phyloP scores from a whole-genome alignment of 225 moss, liverwort and hornwort genomes.

The Rhytidiadelphus loreus region DNA sequence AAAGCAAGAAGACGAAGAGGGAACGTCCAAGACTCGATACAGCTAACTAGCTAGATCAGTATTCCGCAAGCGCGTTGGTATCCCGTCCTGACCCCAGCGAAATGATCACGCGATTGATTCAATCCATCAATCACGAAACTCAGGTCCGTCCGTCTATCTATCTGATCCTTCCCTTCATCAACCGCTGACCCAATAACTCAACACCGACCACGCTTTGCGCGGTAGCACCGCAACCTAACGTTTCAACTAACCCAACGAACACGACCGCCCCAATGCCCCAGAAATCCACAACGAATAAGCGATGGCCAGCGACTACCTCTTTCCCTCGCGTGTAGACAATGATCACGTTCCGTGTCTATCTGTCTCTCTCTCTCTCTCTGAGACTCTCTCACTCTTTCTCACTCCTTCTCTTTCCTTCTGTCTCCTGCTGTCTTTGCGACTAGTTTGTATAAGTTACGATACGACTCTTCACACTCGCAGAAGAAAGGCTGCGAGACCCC shows the following conservation, averaged over 20 bases:
- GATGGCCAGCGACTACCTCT: not conserved
- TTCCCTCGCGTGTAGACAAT: not conserved
- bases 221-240: not conserved
- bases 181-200: not conserved
- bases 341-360: not conserved
- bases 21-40: not conserved
- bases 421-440: not conserved
- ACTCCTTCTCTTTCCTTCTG: not conserved
- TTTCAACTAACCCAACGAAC: not conserved
- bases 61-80: not conserved
- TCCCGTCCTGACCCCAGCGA: not conserved
- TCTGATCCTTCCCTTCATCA: not conserved
- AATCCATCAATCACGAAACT: not conserved
- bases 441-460: not conserved
- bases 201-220: slow-evolving; percentile 11
- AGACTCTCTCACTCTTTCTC: not conserved
- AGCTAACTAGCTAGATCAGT: not conserved
- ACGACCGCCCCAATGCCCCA: not conserved
- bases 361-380: not conserved
- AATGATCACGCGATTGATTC: not conserved
- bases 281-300: not conserved
- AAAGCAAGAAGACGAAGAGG: not conserved
- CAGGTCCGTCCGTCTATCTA: not conserved
- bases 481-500: not conserved
- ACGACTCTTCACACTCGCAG: not conserved